Conservation (phyloP, 148 eudicot species). For the Rhododendron vialii region DNA sequence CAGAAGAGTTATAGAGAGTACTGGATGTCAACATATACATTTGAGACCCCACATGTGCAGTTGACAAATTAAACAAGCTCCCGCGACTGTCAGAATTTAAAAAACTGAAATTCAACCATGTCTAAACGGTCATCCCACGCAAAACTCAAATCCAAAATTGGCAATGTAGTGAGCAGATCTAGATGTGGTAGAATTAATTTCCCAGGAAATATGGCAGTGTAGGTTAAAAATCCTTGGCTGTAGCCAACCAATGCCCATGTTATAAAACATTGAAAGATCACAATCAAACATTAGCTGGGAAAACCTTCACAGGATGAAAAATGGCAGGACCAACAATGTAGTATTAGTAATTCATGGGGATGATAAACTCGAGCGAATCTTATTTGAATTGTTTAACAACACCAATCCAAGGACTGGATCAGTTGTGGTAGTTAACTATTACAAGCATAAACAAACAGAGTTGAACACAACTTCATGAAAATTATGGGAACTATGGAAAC, state of each 20-base stretch:
- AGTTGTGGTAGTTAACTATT: not conserved
- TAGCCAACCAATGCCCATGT: not conserved
- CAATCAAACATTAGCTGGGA: not conserved
- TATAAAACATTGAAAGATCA: not conserved
- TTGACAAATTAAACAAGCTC: not conserved
- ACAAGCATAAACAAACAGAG: not conserved
- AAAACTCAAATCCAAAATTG: not conserved
- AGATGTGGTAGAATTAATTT: not conserved
- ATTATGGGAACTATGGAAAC: not conserved
- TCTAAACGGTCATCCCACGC: not conserved
- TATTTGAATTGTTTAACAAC: not conserved
- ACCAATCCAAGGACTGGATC: not conserved
- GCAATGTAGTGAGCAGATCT: not conserved
- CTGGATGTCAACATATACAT: not conserved
- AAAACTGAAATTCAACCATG: not conserved
- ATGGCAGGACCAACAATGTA: not conserved
- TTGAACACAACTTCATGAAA: not conserved
- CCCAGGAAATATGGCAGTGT: not conserved
- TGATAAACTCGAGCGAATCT: not conserved
- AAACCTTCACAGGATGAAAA: not conserved
- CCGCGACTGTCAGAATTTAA: not conserved
- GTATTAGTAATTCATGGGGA: not conserved
- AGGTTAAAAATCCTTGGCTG: not conserved
- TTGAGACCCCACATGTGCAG: not conserved
- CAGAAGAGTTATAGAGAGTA: not conserved